Conservation (phyloP, 768 basidiomycete genomes). For the Boletus fagicola region DNA sequence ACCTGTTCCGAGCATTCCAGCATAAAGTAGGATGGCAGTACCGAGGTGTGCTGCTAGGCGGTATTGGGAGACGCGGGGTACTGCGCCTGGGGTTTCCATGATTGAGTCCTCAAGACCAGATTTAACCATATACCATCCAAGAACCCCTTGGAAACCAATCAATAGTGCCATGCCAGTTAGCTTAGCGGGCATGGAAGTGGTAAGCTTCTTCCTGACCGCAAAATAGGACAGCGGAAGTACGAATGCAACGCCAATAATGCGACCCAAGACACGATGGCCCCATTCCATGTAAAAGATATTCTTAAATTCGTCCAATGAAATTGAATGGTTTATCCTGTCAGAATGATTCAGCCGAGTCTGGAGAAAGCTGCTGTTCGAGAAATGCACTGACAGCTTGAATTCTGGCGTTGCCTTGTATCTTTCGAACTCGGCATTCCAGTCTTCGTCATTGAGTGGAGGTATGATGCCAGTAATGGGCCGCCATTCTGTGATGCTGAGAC, state of each 20-base stretch:
- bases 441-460: conserved; percentile 70
- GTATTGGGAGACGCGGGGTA: conserved; percentile 96
- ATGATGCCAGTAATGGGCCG: conserved; percentile 84
- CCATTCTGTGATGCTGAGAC: conserved; percentile 98
- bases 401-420: conserved; percentile 96
- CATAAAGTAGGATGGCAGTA: conserved; percentile 88
- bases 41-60: conserved; percentile 92
- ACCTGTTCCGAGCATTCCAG: conserved; percentile 86
- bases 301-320: conserved; percentile 89
- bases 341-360: neutral
- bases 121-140: conserved; percentile 99
- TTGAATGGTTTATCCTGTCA: conserved; percentile 81
- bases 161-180: conserved; percentile 73
- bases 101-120: conserved; percentile 87
- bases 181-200: conserved; percentile 57
- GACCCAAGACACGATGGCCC: conserved; percentile 91
- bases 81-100: conserved; percentile 75
- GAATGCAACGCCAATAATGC: conserved; percentile 80
- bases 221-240: conserved; percentile 85
- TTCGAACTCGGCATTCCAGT: conserved; percentile 87
- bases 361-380: neutral
- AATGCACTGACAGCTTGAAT: conserved; percentile 77
- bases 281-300: conserved; percentile 98
- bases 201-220: conserved; percentile 63
- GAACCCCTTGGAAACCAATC: conserved; percentile 85